Evolutionary conservation across 108 stramenopile genomes (phyloP), one percentile per base, ranked within the genome.

Genomic region (Nitzschia sp.): DNA sequence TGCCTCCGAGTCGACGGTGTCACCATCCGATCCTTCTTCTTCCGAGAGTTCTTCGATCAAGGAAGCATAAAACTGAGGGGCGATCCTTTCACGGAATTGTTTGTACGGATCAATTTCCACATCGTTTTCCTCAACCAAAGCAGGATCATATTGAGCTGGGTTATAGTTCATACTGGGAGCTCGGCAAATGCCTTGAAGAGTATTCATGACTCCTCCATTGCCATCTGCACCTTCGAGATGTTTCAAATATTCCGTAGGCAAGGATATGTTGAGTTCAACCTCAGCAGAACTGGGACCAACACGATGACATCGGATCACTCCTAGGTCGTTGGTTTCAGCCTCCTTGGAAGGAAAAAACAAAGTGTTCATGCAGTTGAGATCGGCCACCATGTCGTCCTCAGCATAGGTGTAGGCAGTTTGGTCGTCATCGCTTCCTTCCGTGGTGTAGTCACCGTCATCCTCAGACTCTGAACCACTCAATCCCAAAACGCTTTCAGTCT

Each of bases 61-160:
- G 43, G 61, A 62, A 12, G 42, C 61, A 21, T 62, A 62, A 22
- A 62, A 62, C 40, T 62, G 61, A 9, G 61, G 61, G 17, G 61
- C 61, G 43, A 46, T 24, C 41, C 61, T n/a, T 62, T 62, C 61
- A 2, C 61, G 61, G 10, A 44, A 62, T 46, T 62, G 61, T 24
- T 62, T 62, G 61, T 44, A 62, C 0, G 61, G 61, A 42, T 62
- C 61, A 38, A 62, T 46, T 21, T 62, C 41, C 20, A 62, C 61
- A 43, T 43, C 61, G 20, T 21, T 10, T 39, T 62, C 61, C 2
- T 62, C 43, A 2, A 40, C 29, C 15, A 62, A 42, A 8, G 43
- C 41, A 24, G 61, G 61, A 46, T 62, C 43, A 19, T 62, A 62
- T 11, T 58, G 57, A 25, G 57, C 26, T n/a, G 57, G 53, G 21